These are phyloP conservation scores for Wickerhamomyces tratensis DNA, from an alignment of 805 yeast genomes.

Conservation along the genomic window DNA sequence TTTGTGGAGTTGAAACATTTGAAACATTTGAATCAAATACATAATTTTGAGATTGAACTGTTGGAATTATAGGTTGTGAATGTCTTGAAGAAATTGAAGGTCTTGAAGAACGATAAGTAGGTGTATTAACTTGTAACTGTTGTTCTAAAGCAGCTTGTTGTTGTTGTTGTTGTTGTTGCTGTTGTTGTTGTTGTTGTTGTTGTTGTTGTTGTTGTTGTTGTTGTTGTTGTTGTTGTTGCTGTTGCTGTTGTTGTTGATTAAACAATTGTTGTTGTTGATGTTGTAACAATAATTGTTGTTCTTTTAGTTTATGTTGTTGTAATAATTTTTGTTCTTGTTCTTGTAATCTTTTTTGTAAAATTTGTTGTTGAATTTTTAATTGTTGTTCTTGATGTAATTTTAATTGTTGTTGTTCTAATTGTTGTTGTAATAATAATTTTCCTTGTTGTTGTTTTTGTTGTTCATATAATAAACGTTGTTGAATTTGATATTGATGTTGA, in stretches of 20 bases:
- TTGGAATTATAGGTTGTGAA: no score
- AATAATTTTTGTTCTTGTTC: background rate
- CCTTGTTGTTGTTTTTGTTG: constrained; percentile 2
- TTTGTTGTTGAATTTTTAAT: constrained; percentile 1
- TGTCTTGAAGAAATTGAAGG: background rate
- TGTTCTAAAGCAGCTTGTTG: background rate
- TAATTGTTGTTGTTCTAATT: constrained; percentile 3
- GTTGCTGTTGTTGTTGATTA: background rate
- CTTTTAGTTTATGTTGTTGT: background rate
- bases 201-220: background rate
- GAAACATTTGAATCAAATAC: no score
- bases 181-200: background rate
- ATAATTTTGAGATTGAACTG: no score
- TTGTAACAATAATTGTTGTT: background rate
- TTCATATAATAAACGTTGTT: background rate
- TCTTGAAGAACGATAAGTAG: constrained; percentile 1
- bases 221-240: background rate
- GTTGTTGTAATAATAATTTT: constrained; percentile 1
- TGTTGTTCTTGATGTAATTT: constrained; percentile 1
- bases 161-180: constrained; percentile 2
- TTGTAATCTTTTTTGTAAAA: background rate
- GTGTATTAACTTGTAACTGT: background rate
- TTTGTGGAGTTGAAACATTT: background rate
- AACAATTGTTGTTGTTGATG: background rate
- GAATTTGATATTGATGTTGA: constrained; percentile 1